Conservation (phyloP, 441 rosid species). For the Sinapis alba region DNA sequence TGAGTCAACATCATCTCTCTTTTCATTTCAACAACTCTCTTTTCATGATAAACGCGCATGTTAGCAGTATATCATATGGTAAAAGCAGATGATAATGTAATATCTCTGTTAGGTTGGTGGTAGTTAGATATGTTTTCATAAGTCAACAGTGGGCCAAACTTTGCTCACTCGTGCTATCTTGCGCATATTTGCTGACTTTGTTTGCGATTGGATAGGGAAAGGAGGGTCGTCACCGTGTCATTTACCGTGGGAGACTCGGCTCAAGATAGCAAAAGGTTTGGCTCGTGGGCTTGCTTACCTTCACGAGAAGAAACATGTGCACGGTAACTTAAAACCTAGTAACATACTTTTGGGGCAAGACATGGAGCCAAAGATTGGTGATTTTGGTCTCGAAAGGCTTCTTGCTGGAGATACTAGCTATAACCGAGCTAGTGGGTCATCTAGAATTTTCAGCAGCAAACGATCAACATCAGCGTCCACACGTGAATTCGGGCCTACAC, state of each 20-base stretch:
- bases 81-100: neutral
- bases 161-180: neutral
- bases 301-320: constrained; percentile 87
- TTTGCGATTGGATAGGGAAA: constrained; percentile 42
- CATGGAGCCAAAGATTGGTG: constrained; percentile 83
- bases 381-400: constrained; percentile 80
- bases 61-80: neutral
- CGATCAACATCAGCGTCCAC: constrained; percentile 60
- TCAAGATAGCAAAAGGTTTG: constrained; percentile 73
- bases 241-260: constrained; percentile 81
- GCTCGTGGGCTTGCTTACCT: constrained; percentile 82
- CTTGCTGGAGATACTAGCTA: constrained; percentile 61
- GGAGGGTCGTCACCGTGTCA: constrained; percentile 62
- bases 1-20: constrained; percentile 40
- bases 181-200: neutral
- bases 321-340: constrained; percentile 82
- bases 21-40: neutral
- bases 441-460: constrained; percentile 77
- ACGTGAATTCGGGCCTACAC: constrained; percentile 69
- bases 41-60: neutral
- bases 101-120: neutral
- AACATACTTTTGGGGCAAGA: constrained; percentile 65
- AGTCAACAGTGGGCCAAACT: neutral
- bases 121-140: neutral
- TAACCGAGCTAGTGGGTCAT: constrained; percentile 53